These are phyloP conservation scores for Paramarasmius palmivorus DNA, from an alignment of 1,284 basidiomycete species.

Conservation along the genomic window DNA sequence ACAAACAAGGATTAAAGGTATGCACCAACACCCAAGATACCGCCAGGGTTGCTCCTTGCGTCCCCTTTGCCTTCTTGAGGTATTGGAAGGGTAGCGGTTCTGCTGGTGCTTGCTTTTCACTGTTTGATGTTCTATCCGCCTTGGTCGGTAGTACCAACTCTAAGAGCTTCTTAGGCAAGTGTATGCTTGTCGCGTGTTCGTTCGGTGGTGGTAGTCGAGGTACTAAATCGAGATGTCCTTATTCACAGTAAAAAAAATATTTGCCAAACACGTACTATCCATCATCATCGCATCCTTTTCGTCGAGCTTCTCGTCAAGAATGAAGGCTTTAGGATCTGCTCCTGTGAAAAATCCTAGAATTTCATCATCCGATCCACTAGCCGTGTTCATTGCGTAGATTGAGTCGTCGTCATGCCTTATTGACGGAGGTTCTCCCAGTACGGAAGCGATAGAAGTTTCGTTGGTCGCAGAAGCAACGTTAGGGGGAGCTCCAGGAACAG, in stretches of 20 bases:
- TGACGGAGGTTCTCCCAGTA: background rate
- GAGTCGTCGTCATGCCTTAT: too few species aligned
- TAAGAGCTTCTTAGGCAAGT: slow-evolving; percentile 34
- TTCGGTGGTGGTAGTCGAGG: slow-evolving; percentile 54
- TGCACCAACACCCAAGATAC: slow-evolving; percentile 67
- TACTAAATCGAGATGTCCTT: slow-evolving; percentile 46
- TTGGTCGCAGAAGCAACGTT: too few species aligned
- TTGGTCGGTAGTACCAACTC: slow-evolving; percentile 27
- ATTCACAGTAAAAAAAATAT: background rate
- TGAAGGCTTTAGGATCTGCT: slow-evolving; percentile 35
- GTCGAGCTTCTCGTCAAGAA: slow-evolving; percentile 55
- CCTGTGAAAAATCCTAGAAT: background rate
- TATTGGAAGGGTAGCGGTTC: slow-evolving; percentile 22
- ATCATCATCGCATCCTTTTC: slow-evolving; percentile 51
- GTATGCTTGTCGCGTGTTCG: slow-evolving; percentile 33
- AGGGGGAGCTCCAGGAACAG: background rate
- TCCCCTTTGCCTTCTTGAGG: slow-evolving; percentile 57
- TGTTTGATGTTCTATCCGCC: slow-evolving; percentile 3
- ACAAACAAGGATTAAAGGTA: slow-evolving; percentile 17
- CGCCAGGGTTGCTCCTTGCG: slow-evolving; percentile 56
- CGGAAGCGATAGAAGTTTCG: background rate
- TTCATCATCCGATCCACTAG: background rate
- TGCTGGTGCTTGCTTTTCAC: slow-evolving; percentile 10
- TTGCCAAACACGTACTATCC: slow-evolving; percentile 39
- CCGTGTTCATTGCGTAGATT: background rate